Evolutionary conservation across 352 stramenopile genomes (phyloP), one percentile per base, ranked within the genome.

Genomic region (Phytophthora multivora): DNA sequence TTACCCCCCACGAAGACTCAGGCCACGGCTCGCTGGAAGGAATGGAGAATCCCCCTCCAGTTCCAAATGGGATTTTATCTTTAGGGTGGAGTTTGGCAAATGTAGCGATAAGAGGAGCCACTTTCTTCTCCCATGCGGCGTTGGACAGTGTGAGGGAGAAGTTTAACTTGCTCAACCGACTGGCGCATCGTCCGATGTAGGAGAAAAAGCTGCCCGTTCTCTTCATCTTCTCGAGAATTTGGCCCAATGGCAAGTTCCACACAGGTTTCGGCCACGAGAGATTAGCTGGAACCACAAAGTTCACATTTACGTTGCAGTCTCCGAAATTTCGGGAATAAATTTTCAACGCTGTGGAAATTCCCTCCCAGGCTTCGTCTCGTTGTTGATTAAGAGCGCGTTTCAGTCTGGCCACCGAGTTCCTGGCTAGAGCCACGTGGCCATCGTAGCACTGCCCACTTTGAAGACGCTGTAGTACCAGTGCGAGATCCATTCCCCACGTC

Each of bases 211-310:
- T 59, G 11, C 66, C 66, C 0, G 25, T 58, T 2, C 23, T 54
- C 58, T 62, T 51, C 62, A 75, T 75, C 25, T 62, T 62, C 11
- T 49, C 55, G 19, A 68, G 10, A 41, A 75, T 69, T 42, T 71
- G 31, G 13, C 66, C 66, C 13, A 75, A 25, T 18, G 54, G 61
- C 31, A 71, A 28, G 21, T 62, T 60, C 61, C 61, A 68, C 33
- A 65, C 23, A 16, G 33, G n/a, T 31, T 51, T 48, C 8, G 61
- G 63, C 66, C 66, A 75, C 9, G 51, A 31, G 1, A 2, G 0
- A 28, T 30, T 38, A n/a, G 18, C 36, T 23, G 66, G 62, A 33
- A 75, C 51, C 10, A 69, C 41, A 36, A 75, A 75, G 31, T 50
- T 21, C 28, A 28, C 42, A 30, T 48, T 54, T 13, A 71, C 38